These are phyloP conservation scores for Phytophthora fragariae DNA, from an alignment of 352 stramenopile genomes.

Conservation along the genomic window DNA sequence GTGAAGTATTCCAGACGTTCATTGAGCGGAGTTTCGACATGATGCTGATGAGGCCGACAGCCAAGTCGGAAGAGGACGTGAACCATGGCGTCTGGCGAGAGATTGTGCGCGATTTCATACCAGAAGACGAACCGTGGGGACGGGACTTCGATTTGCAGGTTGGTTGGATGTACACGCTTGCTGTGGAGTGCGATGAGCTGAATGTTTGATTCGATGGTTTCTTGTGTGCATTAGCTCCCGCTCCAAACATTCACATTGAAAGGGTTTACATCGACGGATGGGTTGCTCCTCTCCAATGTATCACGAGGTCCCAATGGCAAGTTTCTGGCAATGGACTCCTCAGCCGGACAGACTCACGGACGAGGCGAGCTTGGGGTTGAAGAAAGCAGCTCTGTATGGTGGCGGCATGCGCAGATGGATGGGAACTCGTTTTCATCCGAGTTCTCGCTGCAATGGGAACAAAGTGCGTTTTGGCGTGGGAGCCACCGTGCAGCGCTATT, in stretches of 20 bases:
- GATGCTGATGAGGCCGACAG: constrained; percentile 59
- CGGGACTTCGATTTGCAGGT: constrained; percentile 59
- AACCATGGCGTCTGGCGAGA: constrained; percentile 70
- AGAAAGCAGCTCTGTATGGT: constrained; percentile 54
- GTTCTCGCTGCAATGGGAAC: constrained; percentile 46
- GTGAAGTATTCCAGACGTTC: constrained; percentile 79
- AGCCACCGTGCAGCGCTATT: constrained; percentile 43
- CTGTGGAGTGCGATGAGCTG: not conserved
- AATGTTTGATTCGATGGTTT: not conserved
- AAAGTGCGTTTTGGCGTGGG: constrained; percentile 23
- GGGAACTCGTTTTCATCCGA: constrained; percentile 48
- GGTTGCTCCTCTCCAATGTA: constrained; percentile 36
- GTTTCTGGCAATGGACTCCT: constrained; percentile 32
- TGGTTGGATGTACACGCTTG: constrained; percentile 8
- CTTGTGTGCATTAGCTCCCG: constrained; percentile 42
- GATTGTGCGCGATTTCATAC: constrained; percentile 58
- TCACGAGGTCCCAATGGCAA: constrained; percentile 38
- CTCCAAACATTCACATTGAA: constrained; percentile 67
- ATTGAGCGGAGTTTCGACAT: constrained; percentile 67
- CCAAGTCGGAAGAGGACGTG: constrained; percentile 69
- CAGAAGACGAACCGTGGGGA: constrained; percentile 49
- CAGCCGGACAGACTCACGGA: not conserved
- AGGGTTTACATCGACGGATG: constrained; percentile 49
- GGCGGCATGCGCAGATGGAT: constrained; percentile 56
- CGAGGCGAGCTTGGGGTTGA: constrained; percentile 12